A percentile compares a stretch with the other conserved stretches of the same genome.
phyloP scores from a whole-genome alignment of 2,329 filamentous ascomycete genomes.

The Byssoonygena ceratinophila region DNA sequence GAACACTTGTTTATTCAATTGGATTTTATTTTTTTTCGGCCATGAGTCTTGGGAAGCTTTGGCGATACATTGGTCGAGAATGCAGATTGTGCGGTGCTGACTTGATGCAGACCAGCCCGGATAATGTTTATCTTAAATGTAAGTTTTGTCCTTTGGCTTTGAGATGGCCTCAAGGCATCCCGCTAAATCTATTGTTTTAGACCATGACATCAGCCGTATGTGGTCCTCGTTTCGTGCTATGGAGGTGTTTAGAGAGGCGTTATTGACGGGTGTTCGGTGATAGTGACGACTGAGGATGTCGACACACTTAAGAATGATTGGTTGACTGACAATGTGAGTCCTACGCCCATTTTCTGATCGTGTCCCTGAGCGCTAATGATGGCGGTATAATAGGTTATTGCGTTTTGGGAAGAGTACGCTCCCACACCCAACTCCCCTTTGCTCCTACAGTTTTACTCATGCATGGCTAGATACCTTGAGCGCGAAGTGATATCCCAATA shows the following conservation, averaged over 20 bases:
- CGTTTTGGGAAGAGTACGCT: conserved; percentile 90
- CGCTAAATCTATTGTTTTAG: conserved; percentile 29
- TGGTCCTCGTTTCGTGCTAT: conserved; percentile 16
- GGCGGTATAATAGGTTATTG: conserved; percentile 59
- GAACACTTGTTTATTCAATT: too few species aligned
- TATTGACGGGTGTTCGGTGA: conserved; percentile 9
- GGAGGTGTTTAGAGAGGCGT: neutral
- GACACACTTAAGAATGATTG: conserved; percentile 83
- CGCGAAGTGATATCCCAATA: conserved; percentile 72
- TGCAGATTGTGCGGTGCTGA: conserved; percentile 16
- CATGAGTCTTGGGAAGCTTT: conserved; percentile 15
- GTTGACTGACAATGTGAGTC: conserved; percentile 82
- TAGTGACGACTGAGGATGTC: conserved; percentile 82
- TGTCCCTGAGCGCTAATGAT: neutral
- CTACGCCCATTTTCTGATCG: neutral
- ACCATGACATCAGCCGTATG: conserved; percentile 56
- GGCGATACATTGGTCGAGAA: neutral
- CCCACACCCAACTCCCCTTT: conserved; percentile 2
- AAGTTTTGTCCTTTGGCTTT: conserved; percentile 32
- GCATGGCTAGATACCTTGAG: conserved; percentile 58
- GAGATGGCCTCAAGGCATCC: conserved; percentile 19
- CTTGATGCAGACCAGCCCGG: conserved; percentile 42
- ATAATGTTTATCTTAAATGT: conserved; percentile 63
- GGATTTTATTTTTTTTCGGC: too few species aligned
- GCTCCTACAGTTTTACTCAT: conserved; percentile 14